Conservation (phyloP, 148 eudicot genomes). For the Camellia lanceoleosa region DNA sequence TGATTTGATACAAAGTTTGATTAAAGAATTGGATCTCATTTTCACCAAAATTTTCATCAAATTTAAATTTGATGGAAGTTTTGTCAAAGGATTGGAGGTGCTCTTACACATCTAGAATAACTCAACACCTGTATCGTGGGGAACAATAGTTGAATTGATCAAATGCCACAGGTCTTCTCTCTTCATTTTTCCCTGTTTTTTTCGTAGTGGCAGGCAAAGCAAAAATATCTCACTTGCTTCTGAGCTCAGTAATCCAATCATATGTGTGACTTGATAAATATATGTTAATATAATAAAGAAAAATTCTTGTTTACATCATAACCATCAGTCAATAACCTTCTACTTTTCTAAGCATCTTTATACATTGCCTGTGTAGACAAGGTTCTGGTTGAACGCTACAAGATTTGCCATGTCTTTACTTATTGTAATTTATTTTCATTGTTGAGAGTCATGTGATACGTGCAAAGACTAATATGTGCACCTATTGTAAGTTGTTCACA, state of each 20-base stretch:
- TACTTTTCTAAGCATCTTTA: neutral
- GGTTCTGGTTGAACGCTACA: neutral
- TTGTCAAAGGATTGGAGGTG: no score
- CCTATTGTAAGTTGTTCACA: neutral
- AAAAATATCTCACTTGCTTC: neutral
- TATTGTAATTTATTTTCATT: neutral
- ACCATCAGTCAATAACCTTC: neutral
- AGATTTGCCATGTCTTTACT: neutral
- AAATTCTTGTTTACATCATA: neutral
- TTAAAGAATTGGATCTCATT: no score
- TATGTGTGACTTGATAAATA: slow-evolving; percentile 1
- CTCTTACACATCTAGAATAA: no score
- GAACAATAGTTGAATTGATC: no score
- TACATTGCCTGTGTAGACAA: neutral
- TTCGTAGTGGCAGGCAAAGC: neutral
- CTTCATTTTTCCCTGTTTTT: neutral
- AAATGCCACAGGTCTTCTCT: neutral
- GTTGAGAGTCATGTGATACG: neutral
- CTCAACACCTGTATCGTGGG: no score
- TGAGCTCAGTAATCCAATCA: neutral
- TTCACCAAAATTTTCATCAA: no score
- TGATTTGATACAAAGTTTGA: no score
- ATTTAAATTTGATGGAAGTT: no score
- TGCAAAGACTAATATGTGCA: neutral
- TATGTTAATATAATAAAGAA: neutral